Base-by-base conservation (phyloP, 495 filamentous ascomycete species). In the Aspergillus ellipticus region DNA sequence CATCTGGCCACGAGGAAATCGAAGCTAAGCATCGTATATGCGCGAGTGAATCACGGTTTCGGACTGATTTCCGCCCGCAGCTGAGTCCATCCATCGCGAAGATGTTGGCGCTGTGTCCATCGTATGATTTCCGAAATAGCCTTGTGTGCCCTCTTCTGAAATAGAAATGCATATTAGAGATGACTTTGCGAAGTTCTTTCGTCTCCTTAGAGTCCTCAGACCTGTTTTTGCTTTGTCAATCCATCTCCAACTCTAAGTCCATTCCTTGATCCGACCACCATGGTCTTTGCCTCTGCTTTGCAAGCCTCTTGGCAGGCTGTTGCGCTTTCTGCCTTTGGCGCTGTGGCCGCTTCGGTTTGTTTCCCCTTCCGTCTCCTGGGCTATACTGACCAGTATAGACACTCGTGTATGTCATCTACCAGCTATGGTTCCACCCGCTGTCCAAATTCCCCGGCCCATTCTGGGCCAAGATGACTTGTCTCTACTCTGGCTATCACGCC, bases 381-480 rank as follows among this genome's bases (percentile, higher is more conserved):
- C 35, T 5, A 39, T 39, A n/a, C 35, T 39, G 13, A 39, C 13
- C 5, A n/a, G 5, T n/a, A n/a, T n/a, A 39, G 35, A 39, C n/a
- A 15, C n/a, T 39, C 35, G 35, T 39, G 1, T 39, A 39, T 39
- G 35, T n/a, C 35, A 15, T 39, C 35, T 39, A 39, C 35, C 35
- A 39, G 35, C 11, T 39, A 13, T 39, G 35, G 35, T 66, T 75
- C 41, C 72, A 76, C 43, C 74, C 75, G 0, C 54, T 72, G 1
- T 57, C 71, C 7, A 68, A 68, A 49, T 72, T 74, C 50, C 75
- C 74, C 1, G 75, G 74, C 4, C 74, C 75, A n/a, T 61, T 64
- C 9, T 24, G 69, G 1, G 69, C 66, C 15, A 70, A 66, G 10
- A 16, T 74, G 8, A 67, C 73, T 5, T 55, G 65, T 41, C 64